Percentiles rank a stretch among this genome's conserved stretches.
phyloP scores from a whole-genome alignment of 1,284 basidiomycete species.

The Mycena sp. region DNA sequence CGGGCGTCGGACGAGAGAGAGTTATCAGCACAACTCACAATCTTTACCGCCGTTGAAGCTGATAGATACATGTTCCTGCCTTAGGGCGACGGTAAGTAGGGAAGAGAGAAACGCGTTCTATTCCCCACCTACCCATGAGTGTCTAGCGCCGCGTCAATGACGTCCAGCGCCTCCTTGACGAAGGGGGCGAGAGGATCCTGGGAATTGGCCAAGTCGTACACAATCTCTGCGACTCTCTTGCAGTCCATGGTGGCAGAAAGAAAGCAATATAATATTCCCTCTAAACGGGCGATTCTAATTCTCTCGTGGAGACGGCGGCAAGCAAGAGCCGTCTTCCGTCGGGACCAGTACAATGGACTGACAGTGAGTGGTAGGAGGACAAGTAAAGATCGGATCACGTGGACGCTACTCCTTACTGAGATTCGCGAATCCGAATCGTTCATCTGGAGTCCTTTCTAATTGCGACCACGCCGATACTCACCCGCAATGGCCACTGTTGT shows the following conservation, averaged over 20 bases:
- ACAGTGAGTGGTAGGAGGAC: background rate
- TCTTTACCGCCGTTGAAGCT: slow-evolving; percentile 99
- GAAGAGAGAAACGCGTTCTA: slow-evolving; percentile 18
- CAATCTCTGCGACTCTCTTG: slow-evolving; percentile 59
- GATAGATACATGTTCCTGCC: slow-evolving; percentile 77
- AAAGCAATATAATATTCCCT: too few relatives aligned
- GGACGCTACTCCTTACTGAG: too few relatives aligned
- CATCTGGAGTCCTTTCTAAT: background rate
- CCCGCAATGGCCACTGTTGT: slow-evolving; percentile 51
- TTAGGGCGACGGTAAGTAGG: slow-evolving; percentile 34
- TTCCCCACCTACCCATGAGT: slow-evolving; percentile 75
- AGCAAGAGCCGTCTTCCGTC: too few relatives aligned
- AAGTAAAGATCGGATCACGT: too few relatives aligned
- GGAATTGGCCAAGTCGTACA: slow-evolving; percentile 66
- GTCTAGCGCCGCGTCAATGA: slow-evolving; percentile 81
- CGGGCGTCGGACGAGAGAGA: slow-evolving; percentile 8
- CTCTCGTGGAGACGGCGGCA: too few relatives aligned
- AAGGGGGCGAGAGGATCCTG: slow-evolving; percentile 60
- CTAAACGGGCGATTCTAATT: too few relatives aligned
- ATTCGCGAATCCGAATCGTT: background rate
- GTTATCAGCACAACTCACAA: slow-evolving; percentile 64
- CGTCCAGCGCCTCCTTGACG: slow-evolving; percentile 79
- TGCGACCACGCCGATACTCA: too few relatives aligned
- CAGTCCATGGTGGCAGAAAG: slow-evolving; percentile 49
- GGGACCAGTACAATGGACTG: too few relatives aligned